Evolutionary conservation across 306 rosid species (phyloP).

Genomic region (Castanea mollissima): DNA sequence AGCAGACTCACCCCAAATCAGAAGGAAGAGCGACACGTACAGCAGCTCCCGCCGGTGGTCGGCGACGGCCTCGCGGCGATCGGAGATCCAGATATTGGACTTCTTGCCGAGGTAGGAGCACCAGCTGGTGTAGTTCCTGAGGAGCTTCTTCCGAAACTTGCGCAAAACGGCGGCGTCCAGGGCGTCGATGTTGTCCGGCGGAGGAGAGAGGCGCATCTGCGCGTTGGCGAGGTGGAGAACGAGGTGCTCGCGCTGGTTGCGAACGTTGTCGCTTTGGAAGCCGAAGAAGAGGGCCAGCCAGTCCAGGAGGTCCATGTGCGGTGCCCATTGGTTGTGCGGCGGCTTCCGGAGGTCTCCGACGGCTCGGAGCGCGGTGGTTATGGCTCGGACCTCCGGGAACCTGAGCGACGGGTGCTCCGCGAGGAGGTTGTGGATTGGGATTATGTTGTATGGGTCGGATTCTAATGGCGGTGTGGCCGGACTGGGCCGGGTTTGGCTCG

Average conservation of each 20-base stretch:
- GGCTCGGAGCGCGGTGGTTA: constrained; percentile 55
- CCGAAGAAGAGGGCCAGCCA: constrained; percentile 90
- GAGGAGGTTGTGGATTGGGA: constrained; percentile 81
- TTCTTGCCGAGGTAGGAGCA: constrained; percentile 89
- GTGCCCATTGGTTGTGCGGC: constrained; percentile 66
- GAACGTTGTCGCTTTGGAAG: constrained; percentile 79
- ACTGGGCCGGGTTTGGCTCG: background rate
- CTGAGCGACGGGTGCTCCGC: constrained; percentile 93
- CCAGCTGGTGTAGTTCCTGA: constrained; percentile 73
- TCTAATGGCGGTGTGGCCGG: constrained; percentile 8
- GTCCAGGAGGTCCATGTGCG: constrained; percentile 76
- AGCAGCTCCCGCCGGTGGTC: constrained; percentile 85
- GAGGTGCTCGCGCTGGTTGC: constrained; percentile 94
- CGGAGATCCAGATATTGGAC: constrained; percentile 84
- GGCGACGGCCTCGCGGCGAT: constrained; percentile 25
- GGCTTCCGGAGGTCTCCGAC: constrained; percentile 77
- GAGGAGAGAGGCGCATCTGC: constrained; percentile 92
- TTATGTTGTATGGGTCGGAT: constrained; percentile 70
- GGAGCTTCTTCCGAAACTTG: constrained; percentile 70
- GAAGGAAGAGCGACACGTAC: constrained; percentile 71
- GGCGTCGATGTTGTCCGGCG: constrained; percentile 85
- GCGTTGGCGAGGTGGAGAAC: constrained; percentile 94
- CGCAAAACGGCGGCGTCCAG: constrained; percentile 68
- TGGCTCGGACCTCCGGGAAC: constrained; percentile 89
- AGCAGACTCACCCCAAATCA: constrained; percentile 96